Percentiles rank a stretch among this genome's conserved stretches.
Evolutionary conservation across 257 asterid species (phyloP).

Genomic region (Solanum verrucosum): DNA sequence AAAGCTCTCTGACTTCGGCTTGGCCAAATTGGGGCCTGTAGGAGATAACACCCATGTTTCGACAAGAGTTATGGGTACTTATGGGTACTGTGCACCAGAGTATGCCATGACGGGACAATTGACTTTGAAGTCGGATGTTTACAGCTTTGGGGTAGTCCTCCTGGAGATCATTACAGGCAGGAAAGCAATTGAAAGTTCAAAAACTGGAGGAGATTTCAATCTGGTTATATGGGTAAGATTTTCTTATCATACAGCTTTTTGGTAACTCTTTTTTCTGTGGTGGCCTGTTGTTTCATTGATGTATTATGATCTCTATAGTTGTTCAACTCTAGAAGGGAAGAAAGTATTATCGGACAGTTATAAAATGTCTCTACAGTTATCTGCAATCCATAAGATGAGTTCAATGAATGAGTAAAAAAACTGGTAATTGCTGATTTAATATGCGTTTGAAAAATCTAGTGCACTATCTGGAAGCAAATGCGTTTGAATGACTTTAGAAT

Average conservation of each 20-base stretch:
- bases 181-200: slow-evolving; percentile 74
- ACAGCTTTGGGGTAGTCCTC: slow-evolving; percentile 94
- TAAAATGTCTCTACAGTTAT: background rate
- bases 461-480: background rate
- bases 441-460: background rate
- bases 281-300: background rate
- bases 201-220: slow-evolving; percentile 65
- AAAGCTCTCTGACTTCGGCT: slow-evolving; percentile 88
- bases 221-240: slow-evolving; percentile 76
- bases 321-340: background rate
- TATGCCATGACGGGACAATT: slow-evolving; percentile 98
- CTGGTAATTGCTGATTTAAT: background rate
- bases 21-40: slow-evolving; percentile 92
- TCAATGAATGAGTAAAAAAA: background rate
- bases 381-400: background rate
- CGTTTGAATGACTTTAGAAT: background rate
- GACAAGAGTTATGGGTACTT: slow-evolving; percentile 96
- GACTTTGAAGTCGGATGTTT: slow-evolving; percentile 85
- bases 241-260: background rate
- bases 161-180: slow-evolving; percentile 88
- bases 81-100: slow-evolving; percentile 97
- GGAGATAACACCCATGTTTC: slow-evolving; percentile 95
- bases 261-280: background rate
- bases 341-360: background rate
- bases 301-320: background rate